These are phyloP conservation scores for Lagenidium giganteum DNA, from an alignment of 352 stramenopile genomes.

Conservation along the genomic window DNA sequence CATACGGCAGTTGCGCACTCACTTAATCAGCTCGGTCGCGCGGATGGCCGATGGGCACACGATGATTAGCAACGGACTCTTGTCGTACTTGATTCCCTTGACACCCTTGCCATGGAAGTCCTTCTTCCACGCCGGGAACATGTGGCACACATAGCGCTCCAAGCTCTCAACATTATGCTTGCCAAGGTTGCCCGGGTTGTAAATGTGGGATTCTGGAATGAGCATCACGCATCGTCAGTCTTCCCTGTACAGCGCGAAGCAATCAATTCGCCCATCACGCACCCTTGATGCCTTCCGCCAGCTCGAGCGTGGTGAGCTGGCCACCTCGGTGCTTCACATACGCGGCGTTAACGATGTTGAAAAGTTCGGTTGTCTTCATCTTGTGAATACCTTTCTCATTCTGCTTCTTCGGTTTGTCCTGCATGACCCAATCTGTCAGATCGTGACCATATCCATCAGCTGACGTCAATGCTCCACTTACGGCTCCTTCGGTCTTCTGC, in stretches of 20 bases:
- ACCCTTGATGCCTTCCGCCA: conserved; percentile 63
- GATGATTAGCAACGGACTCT: conserved; percentile 87
- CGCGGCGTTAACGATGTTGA: conserved; percentile 61
- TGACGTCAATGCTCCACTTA: neutral
- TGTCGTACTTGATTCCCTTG: conserved; percentile 69
- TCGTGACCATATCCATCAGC: too few relatives aligned
- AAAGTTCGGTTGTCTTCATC: conserved; percentile 61
- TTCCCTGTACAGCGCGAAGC: too few relatives aligned
- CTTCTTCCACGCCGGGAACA: conserved; percentile 55
- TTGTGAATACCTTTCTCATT: conserved; percentile 59
- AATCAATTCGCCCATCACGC: too few relatives aligned
- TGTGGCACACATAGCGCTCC: conserved; percentile 50
- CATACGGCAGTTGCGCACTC: too few relatives aligned
- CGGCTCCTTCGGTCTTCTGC: conserved; percentile 23
- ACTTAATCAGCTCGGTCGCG: conserved; percentile 87
- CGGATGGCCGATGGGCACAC: conserved; percentile 86
- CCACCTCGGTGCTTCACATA: conserved; percentile 58
- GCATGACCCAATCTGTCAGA: too few relatives aligned
- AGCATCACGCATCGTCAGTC: too few relatives aligned
- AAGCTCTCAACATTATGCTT: conserved; percentile 68
- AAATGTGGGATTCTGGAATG: conserved; percentile 58
- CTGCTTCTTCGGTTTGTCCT: conserved; percentile 19
- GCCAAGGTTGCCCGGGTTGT: conserved; percentile 36
- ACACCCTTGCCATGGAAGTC: conserved; percentile 62
- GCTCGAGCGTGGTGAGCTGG: conserved; percentile 57